phyloP scores from a whole-genome alignment of 129 eudicot species.

The Arctium minus region DNA sequence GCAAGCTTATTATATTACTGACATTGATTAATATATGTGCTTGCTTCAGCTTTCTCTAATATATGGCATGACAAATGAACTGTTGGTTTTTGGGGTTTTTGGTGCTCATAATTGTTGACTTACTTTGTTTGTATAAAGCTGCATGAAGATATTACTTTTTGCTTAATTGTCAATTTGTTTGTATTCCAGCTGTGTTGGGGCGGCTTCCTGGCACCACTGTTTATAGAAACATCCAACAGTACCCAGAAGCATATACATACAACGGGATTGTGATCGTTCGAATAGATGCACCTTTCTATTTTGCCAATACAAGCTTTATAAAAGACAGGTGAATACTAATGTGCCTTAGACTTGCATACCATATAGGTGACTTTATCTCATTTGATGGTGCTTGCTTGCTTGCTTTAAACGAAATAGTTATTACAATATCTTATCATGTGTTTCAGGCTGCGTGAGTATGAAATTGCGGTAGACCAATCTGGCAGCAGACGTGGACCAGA shows the following conservation, averaged over 20 bases:
- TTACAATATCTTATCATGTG: not conserved
- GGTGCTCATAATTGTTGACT: not conserved
- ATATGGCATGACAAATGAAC: no score
- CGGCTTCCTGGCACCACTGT: conserved; percentile 99
- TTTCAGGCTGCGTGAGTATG: conserved; percentile 86
- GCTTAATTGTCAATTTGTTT: not conserved
- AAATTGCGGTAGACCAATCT: conserved; percentile 50
- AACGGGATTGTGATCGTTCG: conserved; percentile 95
- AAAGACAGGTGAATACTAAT: conserved; percentile 74
- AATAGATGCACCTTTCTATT: conserved; percentile 93
- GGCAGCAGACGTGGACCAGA: conserved; percentile 75
- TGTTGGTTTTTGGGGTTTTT: not conserved
- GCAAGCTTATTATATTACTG: conserved; percentile 17
- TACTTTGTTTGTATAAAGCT: not conserved
- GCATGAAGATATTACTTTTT: not conserved
- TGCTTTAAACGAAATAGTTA: not conserved
- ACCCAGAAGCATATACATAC: conserved; percentile 93
- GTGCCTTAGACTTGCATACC: not conserved
- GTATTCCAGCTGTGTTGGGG: conserved; percentile 85
- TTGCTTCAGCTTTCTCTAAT: not conserved
- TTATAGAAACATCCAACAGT: conserved; percentile 83
- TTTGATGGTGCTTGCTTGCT: not conserved
- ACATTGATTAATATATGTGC: not conserved
- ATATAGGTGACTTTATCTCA: not conserved
- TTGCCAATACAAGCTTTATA: conserved; percentile 94